Evolutionary conservation across 1,139 yeast genomes (phyloP).

Genomic region (Scheffersomyces quercinus): DNA sequence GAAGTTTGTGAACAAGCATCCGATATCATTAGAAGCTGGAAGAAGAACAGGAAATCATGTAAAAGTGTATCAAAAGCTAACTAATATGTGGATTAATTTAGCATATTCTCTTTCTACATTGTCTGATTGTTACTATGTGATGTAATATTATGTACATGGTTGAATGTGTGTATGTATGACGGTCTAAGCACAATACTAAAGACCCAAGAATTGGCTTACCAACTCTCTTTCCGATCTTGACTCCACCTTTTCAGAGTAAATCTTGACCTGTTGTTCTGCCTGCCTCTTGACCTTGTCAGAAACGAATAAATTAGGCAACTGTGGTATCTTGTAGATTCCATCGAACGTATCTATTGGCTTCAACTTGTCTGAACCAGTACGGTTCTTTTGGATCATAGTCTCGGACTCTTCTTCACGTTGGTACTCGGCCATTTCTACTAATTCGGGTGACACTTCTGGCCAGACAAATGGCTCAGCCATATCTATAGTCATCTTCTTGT

Average conservation of each 20-base stretch:
- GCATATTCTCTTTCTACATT: background rate
- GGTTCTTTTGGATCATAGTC: slow-evolving; percentile 28
- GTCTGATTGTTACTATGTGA: background rate
- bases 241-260: slow-evolving; percentile 23
- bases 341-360: slow-evolving; percentile 75
- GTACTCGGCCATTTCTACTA: slow-evolving; percentile 23
- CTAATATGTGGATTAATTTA: background rate
- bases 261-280: slow-evolving; percentile 40
- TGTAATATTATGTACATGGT: slow-evolving; percentile 3
- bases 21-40: too few species aligned
- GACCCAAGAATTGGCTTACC: slow-evolving; percentile 28
- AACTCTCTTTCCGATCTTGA: slow-evolving; percentile 30
- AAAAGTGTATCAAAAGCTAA: too few species aligned
- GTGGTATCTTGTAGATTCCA: slow-evolving; percentile 74
- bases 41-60: too few species aligned
- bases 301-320: slow-evolving; percentile 70
- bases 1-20: too few species aligned
- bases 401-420: slow-evolving; percentile 28
- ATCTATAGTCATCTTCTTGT: slow-evolving; percentile 92
- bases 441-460: slow-evolving; percentile 63
- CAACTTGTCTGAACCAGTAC: slow-evolving; percentile 64
- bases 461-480: slow-evolving; percentile 92
- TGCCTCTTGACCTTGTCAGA: slow-evolving; percentile 50
- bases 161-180: too few species aligned
- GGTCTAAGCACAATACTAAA: slow-evolving; percentile 2